Evolutionary conservation across 2,329 filamentous ascomycete genomes (phyloP).

Genomic region (Cercospora sp.): DNA sequence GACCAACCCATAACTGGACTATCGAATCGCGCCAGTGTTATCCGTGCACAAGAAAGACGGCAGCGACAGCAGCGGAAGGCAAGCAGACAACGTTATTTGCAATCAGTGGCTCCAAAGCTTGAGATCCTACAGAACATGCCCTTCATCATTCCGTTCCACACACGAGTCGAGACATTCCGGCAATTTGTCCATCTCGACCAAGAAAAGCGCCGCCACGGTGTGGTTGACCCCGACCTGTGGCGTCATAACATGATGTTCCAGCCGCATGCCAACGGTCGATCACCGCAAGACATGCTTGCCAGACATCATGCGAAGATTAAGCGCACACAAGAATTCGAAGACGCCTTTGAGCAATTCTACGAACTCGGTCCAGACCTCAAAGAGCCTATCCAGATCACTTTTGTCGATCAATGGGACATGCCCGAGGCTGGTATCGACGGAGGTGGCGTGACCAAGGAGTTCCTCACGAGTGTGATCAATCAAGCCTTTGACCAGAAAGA

Average conservation of each 20-base stretch:
- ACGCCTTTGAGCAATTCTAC: constrained; percentile 84
- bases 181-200: constrained; percentile 89
- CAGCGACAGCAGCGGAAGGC: constrained; percentile 65
- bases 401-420: constrained; percentile 85
- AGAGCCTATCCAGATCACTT: constrained; percentile 94
- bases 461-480: constrained; percentile 81
- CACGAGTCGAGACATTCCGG: constrained; percentile 86
- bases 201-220: constrained; percentile 63
- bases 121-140: constrained; percentile 95
- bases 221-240: constrained; percentile 73
- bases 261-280: constrained; percentile 30
- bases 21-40: constrained; percentile 19
- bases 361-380: constrained; percentile 78
- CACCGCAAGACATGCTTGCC: constrained; percentile 51
- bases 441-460: constrained; percentile 96
- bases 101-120: constrained; percentile 78
- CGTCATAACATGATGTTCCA: constrained; percentile 51
- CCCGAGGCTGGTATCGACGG: constrained; percentile 94
- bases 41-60: constrained; percentile 54
- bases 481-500: constrained; percentile 71
- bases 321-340: constrained; percentile 76
- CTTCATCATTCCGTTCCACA: constrained; percentile 91
- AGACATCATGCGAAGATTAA: constrained; percentile 73
- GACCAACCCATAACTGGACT: constrained; percentile 38
- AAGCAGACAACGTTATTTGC: constrained; percentile 69